Evolutionary conservation across 2,329 filamentous ascomycete genomes (phyloP).

Genomic region (Talaromyces verruculosus): DNA sequence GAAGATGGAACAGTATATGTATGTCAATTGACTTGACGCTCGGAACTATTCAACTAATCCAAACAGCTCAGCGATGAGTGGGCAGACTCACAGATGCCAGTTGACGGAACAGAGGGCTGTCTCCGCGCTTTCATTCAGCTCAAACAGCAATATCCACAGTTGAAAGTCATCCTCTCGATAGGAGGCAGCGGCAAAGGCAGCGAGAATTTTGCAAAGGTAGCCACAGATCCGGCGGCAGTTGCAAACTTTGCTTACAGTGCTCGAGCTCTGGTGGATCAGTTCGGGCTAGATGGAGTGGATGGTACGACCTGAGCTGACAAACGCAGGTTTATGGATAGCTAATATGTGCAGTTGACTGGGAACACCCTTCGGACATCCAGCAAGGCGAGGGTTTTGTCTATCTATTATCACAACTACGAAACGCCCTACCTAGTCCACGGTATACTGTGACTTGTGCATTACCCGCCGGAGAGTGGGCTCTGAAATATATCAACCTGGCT

Average conservation of each 20-base stretch:
- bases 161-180: constrained; percentile 75
- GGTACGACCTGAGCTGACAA: constrained; percentile 49
- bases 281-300: constrained; percentile 72
- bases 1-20: constrained; percentile 74
- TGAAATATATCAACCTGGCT: constrained; percentile 68
- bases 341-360: constrained; percentile 68
- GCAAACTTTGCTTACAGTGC: constrained; percentile 71
- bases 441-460: constrained; percentile 72
- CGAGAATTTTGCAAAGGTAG: constrained; percentile 67
- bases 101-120: constrained; percentile 70
- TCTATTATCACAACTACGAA: constrained; percentile 65
- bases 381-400: constrained; percentile 70
- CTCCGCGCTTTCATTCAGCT: constrained; percentile 71
- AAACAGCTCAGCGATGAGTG: constrained; percentile 73
- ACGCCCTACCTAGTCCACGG: constrained; percentile 65
- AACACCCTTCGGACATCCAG: constrained; percentile 65
- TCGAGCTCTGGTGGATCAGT: constrained; percentile 66
- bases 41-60: constrained; percentile 2
- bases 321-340: not conserved
- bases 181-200: constrained; percentile 66
- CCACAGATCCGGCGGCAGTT: constrained; percentile 58
- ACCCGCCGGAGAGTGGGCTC: constrained; percentile 64
- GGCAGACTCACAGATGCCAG: constrained; percentile 70
- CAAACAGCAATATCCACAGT: constrained; percentile 67
- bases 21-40: constrained; percentile 38